Base-by-base conservation (phyloP, 805 yeast genomes). In the Torulaspora gathmanii region DNA sequence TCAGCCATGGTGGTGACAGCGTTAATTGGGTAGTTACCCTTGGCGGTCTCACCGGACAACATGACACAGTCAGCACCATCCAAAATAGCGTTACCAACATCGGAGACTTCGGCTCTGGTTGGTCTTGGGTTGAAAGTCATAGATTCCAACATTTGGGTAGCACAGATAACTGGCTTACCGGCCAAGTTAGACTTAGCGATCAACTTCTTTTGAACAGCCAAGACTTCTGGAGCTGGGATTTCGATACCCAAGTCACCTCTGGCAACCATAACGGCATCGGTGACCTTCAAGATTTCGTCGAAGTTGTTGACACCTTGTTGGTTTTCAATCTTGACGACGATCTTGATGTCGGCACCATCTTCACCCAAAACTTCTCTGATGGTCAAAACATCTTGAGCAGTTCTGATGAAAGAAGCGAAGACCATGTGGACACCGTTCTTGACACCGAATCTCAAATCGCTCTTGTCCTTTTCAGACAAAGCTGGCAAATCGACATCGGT, bases 11-110 rank as follows among this genome's bases (percentile, higher is more conserved):
- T 90, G 58, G 90, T 78, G 56, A 93, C 99, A 53, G 99, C 96
- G 78, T 93, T 95, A 54, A 83, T 71, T 70, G 99, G 99, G 79
- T 93, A 93, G 79, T 82, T 82, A 78, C 99, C 99, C 83, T 93
- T 93, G 67, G 99, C 99, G 63, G 99, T 93, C 78, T 93, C 99
- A 71, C 99, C 99, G 47, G 95, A 86, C 70, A 93, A 81, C 99
- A 93, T 93, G 69, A 93, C 98, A 86, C 99, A 93, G 78, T 93
- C 99, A 65, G 98, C 97, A 75, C 99, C 99, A 68, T 93, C 99
- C 69, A 93, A 80, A 58, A 93, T 86, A 61, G 99, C 99, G 74
- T 93, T 93, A 75, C 99, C 99, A 55, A 93, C 99, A 72, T 93
- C 99, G 46, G 95, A 84, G 51, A 93, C 99, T 77, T 93, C 99